Conservation (phyloP, 768 basidiomycete genomes). For the Sarcomyxa edulis region DNA sequence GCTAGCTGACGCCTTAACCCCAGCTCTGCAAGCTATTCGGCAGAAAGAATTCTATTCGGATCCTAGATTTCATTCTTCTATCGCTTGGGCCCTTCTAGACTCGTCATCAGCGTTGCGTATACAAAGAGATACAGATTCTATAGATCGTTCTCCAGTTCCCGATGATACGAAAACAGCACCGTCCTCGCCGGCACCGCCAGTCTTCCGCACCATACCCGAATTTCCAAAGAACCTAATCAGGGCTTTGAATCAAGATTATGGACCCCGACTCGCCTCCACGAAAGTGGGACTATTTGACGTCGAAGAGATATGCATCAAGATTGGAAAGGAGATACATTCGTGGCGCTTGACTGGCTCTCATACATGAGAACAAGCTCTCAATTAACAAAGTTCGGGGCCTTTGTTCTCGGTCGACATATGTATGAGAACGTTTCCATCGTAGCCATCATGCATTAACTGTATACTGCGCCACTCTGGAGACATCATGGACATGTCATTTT, state of each 20-base stretch:
- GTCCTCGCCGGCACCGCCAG: slow-evolving; percentile 7
- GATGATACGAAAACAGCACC: slow-evolving; percentile 1
- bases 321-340: slow-evolving; percentile 58
- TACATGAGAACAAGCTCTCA: no score
- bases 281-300: slow-evolving; percentile 47
- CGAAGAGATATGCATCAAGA: slow-evolving; percentile 53
- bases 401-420: no score
- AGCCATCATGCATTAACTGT: no score
- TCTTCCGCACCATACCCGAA: slow-evolving; percentile 46
- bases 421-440: no score
- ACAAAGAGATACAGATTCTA: neutral
- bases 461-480: no score
- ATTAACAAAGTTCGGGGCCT: no score
- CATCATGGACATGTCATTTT: no score
- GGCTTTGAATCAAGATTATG: slow-evolving; percentile 44
- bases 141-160: neutral
- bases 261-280: slow-evolving; percentile 32
- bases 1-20: slow-evolving; percentile 52
- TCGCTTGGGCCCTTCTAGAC: slow-evolving; percentile 80
- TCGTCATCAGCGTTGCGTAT: no score
- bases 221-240: slow-evolving; percentile 46
- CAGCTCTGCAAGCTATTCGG: slow-evolving; percentile 52
- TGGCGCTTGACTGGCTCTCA: slow-evolving; percentile 37
- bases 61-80: slow-evolving; percentile 85
- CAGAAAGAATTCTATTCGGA: slow-evolving; percentile 76